Percentiles rank a stretch among this genome's conserved stretches.
phyloP scores from a whole-genome alignment of 352 stramenopile species.

The Globisporangium abappressorium region DNA sequence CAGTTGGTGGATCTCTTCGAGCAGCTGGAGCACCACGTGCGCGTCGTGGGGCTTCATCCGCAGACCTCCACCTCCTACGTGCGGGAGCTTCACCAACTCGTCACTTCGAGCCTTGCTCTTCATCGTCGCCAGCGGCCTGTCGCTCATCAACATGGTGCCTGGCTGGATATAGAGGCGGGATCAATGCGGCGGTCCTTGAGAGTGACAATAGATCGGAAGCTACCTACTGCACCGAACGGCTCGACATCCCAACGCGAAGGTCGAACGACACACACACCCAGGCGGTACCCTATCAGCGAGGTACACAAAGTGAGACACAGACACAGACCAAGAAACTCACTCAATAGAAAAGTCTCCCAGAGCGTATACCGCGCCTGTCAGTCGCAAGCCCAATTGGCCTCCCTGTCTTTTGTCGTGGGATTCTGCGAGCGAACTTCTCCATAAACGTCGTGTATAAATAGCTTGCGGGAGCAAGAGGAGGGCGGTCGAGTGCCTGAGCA shows the following conservation, averaged over 20 bases:
- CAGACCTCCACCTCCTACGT: neutral
- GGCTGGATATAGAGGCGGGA: neutral
- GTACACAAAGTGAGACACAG: neutral
- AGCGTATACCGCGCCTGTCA: neutral
- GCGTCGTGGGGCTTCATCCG: slow-evolving; percentile 29
- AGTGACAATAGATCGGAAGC: neutral
- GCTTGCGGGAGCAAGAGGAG: neutral
- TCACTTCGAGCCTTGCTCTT: neutral
- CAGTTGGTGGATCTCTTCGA: slow-evolving; percentile 68
- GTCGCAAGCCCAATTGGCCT: neutral
- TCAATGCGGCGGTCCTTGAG: neutral
- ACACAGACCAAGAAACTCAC: neutral
- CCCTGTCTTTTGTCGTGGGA: neutral
- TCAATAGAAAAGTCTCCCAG: neutral
- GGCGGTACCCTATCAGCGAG: too few species aligned
- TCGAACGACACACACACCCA: neutral
- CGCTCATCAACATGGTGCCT: slow-evolving; percentile 8
- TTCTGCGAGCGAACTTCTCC: neutral
- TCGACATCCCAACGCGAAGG: neutral
- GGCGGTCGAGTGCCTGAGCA: neutral
- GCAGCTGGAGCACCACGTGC: slow-evolving; percentile 61
- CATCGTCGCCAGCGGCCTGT: slow-evolving; percentile 6
- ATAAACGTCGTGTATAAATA: neutral
- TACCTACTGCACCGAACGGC: neutral
- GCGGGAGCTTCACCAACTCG: slow-evolving; percentile 2